phyloP scores from a whole-genome alignment of 1,284 basidiomycete species.

The Pseudozyma pruni region DNA sequence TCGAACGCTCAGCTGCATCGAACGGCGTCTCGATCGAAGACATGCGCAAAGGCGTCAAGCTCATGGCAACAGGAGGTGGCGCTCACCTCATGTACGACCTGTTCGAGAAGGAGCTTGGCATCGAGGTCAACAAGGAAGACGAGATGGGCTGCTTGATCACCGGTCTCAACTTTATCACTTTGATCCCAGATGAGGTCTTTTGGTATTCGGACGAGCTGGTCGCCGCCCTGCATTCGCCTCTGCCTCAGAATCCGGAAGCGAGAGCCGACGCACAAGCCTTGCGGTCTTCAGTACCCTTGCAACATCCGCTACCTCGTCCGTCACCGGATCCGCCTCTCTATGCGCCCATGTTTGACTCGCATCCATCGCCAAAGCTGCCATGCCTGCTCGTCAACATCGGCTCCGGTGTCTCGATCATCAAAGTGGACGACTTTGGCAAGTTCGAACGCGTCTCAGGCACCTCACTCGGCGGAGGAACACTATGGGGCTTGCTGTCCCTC shows the following conservation, averaged over 20 bases:
- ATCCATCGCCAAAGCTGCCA: slow-evolving; percentile 82
- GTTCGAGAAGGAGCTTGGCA: slow-evolving; percentile 79
- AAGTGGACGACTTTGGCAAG: slow-evolving; percentile 91
- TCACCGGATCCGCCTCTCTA: slow-evolving; percentile 91
- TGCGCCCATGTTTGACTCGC: slow-evolving; percentile 82
- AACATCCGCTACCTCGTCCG: slow-evolving; percentile 79
- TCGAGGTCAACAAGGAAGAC: slow-evolving; percentile 88
- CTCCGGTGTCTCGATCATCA: slow-evolving; percentile 96
- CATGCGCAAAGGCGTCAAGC: slow-evolving; percentile 93
- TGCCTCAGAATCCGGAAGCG: slow-evolving; percentile 44
- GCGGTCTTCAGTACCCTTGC: slow-evolving; percentile 42
- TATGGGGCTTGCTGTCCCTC: slow-evolving; percentile 94
- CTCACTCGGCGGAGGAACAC: slow-evolving; percentile 96
- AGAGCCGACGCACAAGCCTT: slow-evolving; percentile 47
- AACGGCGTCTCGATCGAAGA: slow-evolving; percentile 88
- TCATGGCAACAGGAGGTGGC: slow-evolving; percentile 97
- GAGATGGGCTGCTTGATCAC: slow-evolving; percentile 99
- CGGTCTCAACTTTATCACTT: slow-evolving; percentile 93
- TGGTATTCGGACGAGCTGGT: slow-evolving; percentile 98
- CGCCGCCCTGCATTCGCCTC: slow-evolving; percentile 49
- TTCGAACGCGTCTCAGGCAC: slow-evolving; percentile 98
- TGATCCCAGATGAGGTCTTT: slow-evolving; percentile 97
- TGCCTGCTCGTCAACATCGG: slow-evolving; percentile 98
- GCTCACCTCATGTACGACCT: slow-evolving; percentile 92
- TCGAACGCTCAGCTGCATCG: slow-evolving; percentile 84